Conservation (phyloP, 208 protist genomes). For the Trypanosoma cruzi region DNA sequence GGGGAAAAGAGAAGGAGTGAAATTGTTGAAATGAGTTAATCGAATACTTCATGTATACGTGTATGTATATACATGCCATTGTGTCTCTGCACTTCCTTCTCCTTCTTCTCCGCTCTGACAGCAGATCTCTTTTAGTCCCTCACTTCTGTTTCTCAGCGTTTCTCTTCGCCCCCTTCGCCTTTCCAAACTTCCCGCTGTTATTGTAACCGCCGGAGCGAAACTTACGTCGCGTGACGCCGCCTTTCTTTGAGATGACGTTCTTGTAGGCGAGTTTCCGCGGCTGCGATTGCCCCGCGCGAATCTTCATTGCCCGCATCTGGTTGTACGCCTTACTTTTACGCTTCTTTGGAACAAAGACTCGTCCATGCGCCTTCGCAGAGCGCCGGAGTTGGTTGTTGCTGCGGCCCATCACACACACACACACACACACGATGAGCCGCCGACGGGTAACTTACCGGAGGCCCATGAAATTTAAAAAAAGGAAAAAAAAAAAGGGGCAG, state of each 20-base stretch:
- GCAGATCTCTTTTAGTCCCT: background rate
- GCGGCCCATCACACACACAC: slow-evolving; percentile 72
- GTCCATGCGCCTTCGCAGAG: slow-evolving; percentile 54
- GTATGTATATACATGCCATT: no score
- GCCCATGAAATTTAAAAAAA: slow-evolving; percentile 13
- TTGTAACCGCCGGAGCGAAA: slow-evolving; percentile 84
- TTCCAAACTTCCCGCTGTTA: slow-evolving; percentile 75
- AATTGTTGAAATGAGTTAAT: no score
- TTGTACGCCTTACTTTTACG: slow-evolving; percentile 87
- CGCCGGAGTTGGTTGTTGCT: slow-evolving; percentile 89
- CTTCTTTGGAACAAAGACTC: slow-evolving; percentile 71
- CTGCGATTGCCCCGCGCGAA: slow-evolving; percentile 42
- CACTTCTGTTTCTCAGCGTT: slow-evolving; percentile 41
- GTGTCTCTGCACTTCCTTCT: background rate
- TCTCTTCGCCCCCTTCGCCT: slow-evolving; percentile 62
- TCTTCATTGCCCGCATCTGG: slow-evolving; percentile 57
- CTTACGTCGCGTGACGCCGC: slow-evolving; percentile 60
- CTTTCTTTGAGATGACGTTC: slow-evolving; percentile 65
- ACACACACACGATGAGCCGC: background rate
- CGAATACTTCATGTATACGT: no score
- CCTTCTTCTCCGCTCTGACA: background rate
- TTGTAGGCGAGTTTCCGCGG: slow-evolving; percentile 75
- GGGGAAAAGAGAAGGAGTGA: no score
- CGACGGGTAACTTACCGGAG: background rate
- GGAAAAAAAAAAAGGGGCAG: background rate